Percentiles rank a stretch among this genome's conserved stretches.
phyloP scores from a whole-genome alignment of 2,329 filamentous ascomycete species.

The Colletotrichum viniferum region DNA sequence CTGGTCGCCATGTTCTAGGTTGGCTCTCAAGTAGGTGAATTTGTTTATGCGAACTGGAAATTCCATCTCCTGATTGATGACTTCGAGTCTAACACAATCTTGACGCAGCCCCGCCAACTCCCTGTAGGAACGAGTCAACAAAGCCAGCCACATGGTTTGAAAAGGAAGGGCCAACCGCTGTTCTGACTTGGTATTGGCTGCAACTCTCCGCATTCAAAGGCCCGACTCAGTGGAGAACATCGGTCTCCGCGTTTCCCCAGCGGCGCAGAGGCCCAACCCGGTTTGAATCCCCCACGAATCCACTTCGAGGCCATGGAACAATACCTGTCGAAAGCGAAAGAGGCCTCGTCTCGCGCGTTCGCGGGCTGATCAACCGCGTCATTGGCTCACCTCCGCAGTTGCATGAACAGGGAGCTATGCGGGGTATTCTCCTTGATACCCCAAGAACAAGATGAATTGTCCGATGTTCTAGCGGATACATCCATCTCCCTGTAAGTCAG shows the following conservation, averaged over 20 bases:
- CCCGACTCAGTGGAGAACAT: not conserved
- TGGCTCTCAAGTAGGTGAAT: not conserved
- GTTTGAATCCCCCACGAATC: not conserved
- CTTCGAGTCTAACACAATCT: fast-evolving
- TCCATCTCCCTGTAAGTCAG: not conserved
- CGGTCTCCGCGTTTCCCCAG: not conserved
- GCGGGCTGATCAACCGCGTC: not conserved
- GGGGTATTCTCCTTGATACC: not conserved
- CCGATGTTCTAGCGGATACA: not conserved
- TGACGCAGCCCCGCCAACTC: not conserved
- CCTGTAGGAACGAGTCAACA: not conserved
- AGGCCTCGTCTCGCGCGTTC: not conserved
- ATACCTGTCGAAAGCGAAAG: not conserved
- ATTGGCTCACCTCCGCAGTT: not conserved
- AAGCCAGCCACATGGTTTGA: fast-evolving
- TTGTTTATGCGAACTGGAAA: too few species aligned
- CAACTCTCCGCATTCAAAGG: not conserved
- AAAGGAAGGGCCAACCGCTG: not conserved
- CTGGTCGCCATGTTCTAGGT: not conserved
- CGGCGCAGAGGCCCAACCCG: not conserved
- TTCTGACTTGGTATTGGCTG: not conserved
- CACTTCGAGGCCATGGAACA: not conserved
- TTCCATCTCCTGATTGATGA: too few species aligned
- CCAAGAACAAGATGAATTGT: not conserved
- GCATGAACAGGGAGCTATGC: not conserved